These are phyloP conservation scores for Capronia epimyces DNA, from an alignment of 2,329 filamentous ascomycete genomes.

Conservation along the genomic window DNA sequence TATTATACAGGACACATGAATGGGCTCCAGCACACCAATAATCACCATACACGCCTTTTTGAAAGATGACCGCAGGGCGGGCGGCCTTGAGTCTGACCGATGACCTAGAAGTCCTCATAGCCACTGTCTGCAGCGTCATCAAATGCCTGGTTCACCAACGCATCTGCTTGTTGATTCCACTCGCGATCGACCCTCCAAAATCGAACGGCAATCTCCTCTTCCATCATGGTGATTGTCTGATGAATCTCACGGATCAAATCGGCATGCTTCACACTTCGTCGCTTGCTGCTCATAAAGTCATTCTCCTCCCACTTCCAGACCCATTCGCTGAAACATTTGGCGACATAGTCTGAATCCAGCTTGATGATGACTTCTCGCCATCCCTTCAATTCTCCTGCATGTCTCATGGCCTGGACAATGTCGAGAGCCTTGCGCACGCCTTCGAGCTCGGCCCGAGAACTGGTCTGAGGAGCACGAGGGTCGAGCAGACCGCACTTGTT, in stretches of 20 bases:
- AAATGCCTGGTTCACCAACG: conserved; percentile 34
- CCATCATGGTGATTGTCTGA: conserved; percentile 34
- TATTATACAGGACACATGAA: no score
- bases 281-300: conserved; percentile 40
- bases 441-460: conserved; percentile 53
- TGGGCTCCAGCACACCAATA: no score
- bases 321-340: conserved; percentile 44
- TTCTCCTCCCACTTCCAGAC: conserved; percentile 42
- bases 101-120: conserved; percentile 15
- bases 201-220: conserved; percentile 37
- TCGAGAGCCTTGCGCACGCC: conserved; percentile 48
- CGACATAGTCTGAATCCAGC: conserved; percentile 51
- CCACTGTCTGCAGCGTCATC: conserved; percentile 19
- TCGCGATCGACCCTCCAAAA: conserved; percentile 48
- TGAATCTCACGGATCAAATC: conserved; percentile 51
- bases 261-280: conserved; percentile 43
- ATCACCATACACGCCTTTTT: no score
- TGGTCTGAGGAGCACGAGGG: conserved; percentile 37
- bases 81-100: background rate
- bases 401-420: conserved; percentile 17
- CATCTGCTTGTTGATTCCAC: conserved; percentile 43
- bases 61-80: no score
- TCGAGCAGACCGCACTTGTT: conserved; percentile 19
- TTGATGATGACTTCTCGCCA: conserved; percentile 47
- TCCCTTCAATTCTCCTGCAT: conserved; percentile 20